Evolutionary conservation across 768 basidiomycete genomes (phyloP), one percentile per base, ranked within the genome.

Genomic region (Hortiboletus flavorubellus): DNA sequence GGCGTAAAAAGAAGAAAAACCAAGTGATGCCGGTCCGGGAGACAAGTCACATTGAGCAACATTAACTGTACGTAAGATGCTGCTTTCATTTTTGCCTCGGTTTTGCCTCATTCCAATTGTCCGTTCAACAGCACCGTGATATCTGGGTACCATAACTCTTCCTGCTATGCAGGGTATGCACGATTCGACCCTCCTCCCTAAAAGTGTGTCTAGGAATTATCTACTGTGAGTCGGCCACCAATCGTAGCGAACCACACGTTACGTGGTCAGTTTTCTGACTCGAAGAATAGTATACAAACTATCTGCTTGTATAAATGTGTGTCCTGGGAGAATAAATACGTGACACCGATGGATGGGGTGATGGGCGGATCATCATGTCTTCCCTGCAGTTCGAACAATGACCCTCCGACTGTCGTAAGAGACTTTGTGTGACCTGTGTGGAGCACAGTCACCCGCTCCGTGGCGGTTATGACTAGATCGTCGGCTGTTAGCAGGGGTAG

Each of bases 1-100:
- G 78, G 57, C 76, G 73, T 54, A 83, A 79, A 63, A 82, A 77
- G 62, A 84, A 79, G 70, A 83, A 79, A 62, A 72, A 71, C 50
- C 73, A 68, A 51, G 60, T 49, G 59, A 63, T 62, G 31, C 61
- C 49, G 59, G 54, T 53, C 64, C 65, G 43, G 59, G 51, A 58
- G 56, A 59, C 52, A 56, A 48, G 23, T 49, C 39, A 45, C 55
- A 33, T 39, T 63, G 45, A 55, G n/a, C 35, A 39, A n/a, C 46
- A 18, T 26, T 26, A 26, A 26, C 5, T 15, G 51, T 61, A 66
- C 60, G 62, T 62, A 64, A 62, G 29, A 8, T 26, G 18, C 15
- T 14, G 29, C 37, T 38, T 37, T 30, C 35, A 35, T 18, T 46
- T 37, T 43, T 41, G 16, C 31, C 43, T 46, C 41, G 14, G 26